These are phyloP conservation scores for Pistacia vera DNA, from an alignment of 345 rosid genomes.

Conservation along the genomic window DNA sequence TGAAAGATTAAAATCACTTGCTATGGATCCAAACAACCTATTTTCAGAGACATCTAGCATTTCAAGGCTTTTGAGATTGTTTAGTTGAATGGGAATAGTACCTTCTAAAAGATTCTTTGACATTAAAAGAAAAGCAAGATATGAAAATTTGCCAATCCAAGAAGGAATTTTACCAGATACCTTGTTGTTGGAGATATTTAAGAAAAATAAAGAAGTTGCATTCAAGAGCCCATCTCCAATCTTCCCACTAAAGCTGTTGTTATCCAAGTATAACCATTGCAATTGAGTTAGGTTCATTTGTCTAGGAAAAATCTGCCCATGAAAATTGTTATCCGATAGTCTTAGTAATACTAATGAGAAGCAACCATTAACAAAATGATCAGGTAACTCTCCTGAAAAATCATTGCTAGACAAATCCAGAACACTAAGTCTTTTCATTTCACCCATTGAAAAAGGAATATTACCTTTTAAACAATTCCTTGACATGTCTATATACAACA, in stretches of 20 bases:
- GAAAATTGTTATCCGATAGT: not conserved
- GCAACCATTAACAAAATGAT: not conserved
- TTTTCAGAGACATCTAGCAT: not conserved
- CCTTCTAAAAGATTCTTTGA: constrained; percentile 1
- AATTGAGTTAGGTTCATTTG: not conserved
- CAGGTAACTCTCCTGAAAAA: constrained; percentile 2
- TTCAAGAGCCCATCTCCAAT: not conserved
- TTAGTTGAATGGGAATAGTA: not conserved
- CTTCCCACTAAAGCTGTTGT: not conserved
- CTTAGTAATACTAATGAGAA: not conserved
- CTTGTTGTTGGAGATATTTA: not conserved
- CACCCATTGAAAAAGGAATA: not conserved
- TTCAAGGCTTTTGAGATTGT: not conserved
- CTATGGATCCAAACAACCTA: not conserved
- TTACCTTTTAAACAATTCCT: not conserved
- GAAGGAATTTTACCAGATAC: not conserved
- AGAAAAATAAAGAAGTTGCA: not conserved
- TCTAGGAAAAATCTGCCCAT: not conserved
- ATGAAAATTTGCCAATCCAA: not conserved
- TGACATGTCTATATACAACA: not conserved
- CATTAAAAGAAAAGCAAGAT: not conserved
- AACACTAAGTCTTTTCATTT: not conserved
- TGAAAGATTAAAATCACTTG: not conserved
- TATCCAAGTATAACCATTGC: not conserved
- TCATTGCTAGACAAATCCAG: not conserved